Conservation (phyloP, 179 eudicot genomes). For the Spergularia azorica region DNA sequence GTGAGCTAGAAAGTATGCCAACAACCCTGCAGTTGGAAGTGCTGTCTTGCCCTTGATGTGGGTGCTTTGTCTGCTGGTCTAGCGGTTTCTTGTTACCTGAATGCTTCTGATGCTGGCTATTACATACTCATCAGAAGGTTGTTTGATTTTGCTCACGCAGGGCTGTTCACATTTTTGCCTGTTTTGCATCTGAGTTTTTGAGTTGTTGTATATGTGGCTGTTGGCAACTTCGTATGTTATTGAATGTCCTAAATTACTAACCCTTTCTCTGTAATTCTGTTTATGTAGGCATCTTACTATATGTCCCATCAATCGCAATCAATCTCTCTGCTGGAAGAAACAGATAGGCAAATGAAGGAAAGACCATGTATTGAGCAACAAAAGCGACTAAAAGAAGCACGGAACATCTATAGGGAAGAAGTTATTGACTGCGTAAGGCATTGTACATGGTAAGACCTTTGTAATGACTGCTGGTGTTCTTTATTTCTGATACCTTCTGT, state of each 20-base stretch:
- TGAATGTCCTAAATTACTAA: not conserved
- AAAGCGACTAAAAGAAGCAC: conserved; percentile 90
- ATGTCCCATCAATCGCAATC: conserved; percentile 86
- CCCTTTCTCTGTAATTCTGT: not conserved
- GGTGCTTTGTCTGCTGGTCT: not conserved
- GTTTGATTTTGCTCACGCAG: not conserved
- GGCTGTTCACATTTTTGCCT: not conserved
- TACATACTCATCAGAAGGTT: not conserved
- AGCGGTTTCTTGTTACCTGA: not conserved
- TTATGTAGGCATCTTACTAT: conserved; percentile 80
- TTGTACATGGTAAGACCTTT: conserved; percentile 70
- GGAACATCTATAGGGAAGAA: conserved; percentile 79
- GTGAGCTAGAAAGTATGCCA: not conserved
- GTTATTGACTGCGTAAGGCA: conserved; percentile 83
- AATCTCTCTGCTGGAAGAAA: conserved; percentile 79
- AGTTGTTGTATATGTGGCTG: conserved; percentile 6
- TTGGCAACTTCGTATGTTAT: not conserved
- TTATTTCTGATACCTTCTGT: not conserved
- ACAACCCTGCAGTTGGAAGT: not conserved
- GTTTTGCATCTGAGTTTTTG: not conserved
- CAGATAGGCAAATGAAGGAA: conserved; percentile 86
- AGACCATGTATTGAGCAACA: conserved; percentile 64
- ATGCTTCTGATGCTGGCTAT: not conserved
- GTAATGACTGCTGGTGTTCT: not conserved
- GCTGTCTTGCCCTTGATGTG: not conserved